These are phyloP conservation scores for Globisporangium acanthophoron DNA, from an alignment of 352 stramenopile genomes.

Conservation along the genomic window DNA sequence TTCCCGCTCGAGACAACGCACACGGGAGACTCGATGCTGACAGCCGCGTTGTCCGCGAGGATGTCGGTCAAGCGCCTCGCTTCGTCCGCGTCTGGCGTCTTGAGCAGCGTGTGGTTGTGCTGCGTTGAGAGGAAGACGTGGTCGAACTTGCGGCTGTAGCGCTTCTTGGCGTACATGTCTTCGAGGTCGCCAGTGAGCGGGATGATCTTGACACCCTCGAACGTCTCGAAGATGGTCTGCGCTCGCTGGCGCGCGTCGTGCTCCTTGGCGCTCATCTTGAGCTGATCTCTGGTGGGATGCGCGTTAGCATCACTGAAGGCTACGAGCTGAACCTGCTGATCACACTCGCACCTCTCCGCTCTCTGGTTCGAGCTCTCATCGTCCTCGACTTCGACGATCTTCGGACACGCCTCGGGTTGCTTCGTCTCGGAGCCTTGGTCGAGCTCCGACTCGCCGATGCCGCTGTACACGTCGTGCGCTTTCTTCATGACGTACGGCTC, in stretches of 20 bases:
- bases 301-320: not conserved
- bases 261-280: slow-evolving; percentile 23
- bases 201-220: slow-evolving; percentile 70
- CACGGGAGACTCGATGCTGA: slow-evolving; percentile 72
- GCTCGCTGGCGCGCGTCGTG: slow-evolving; percentile 27
- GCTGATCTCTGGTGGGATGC: slow-evolving; percentile 15
- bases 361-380: slow-evolving; percentile 11
- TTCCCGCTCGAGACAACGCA: slow-evolving; percentile 21
- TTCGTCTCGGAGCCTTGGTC: slow-evolving; percentile 7
- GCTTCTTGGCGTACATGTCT: slow-evolving; percentile 55
- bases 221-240: slow-evolving; percentile 39
- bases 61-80: slow-evolving; percentile 32
- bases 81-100: not conserved
- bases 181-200: slow-evolving; percentile 53
- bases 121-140: slow-evolving; percentile 65
- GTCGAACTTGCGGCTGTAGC: slow-evolving; percentile 57
- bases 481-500: slow-evolving; percentile 87
- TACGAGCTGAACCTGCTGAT: not conserved
- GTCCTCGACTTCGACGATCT: slow-evolving; percentile 27
- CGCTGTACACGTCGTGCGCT: slow-evolving; percentile 83
- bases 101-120: slow-evolving; percentile 46
- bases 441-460: slow-evolving; percentile 55
- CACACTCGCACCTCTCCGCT: slow-evolving; percentile 9
- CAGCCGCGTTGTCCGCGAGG: slow-evolving; percentile 29
- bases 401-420: slow-evolving; percentile 6